A percentile compares a stretch with the other conserved stretches of the same genome.
Evolutionary conservation across 2,329 filamentous ascomycete species (phyloP).

Genomic region (Aspergillus fumigatiaffinis): DNA sequence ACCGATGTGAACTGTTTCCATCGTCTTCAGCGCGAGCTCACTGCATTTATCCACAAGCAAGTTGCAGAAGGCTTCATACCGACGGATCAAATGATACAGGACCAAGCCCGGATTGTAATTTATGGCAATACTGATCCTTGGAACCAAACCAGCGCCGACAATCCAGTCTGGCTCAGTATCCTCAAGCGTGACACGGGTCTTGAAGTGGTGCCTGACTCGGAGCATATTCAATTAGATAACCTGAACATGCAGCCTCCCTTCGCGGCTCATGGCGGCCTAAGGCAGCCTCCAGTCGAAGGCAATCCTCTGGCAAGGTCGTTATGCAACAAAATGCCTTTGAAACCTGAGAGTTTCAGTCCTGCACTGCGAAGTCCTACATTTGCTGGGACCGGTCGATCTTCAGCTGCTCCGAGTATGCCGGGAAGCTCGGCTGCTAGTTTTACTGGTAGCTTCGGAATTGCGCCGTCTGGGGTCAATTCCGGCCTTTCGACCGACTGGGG

Average conservation of each 20-base stretch:
- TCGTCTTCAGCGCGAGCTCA: constrained; percentile 39
- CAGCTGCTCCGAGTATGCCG: constrained; percentile 32
- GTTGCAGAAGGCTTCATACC: constrained; percentile 32
- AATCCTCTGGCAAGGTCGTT: constrained; percentile 24
- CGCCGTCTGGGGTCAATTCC: constrained; percentile 22
- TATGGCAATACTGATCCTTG: constrained; percentile 34
- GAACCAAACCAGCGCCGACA: constrained; percentile 46
- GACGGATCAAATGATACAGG: constrained; percentile 35
- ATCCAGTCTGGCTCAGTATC: constrained; percentile 43
- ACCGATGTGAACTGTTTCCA: constrained; percentile 40
- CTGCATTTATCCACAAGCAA: constrained; percentile 35
- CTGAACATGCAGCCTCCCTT: constrained; percentile 43
- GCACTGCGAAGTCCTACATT: constrained; percentile 32
- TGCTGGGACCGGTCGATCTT: constrained; percentile 29
- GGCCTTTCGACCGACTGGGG: constrained; percentile 32
- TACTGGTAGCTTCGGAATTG: constrained; percentile 30
- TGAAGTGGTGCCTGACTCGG: constrained; percentile 25
- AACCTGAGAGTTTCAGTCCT: constrained; percentile 25
- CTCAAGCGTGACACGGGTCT: constrained; percentile 44
- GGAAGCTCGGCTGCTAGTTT: constrained; percentile 34
- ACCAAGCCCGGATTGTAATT: constrained; percentile 32
- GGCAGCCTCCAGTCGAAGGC: constrained; percentile 30
- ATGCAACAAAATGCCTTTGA: constrained; percentile 21
- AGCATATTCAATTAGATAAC: constrained; percentile 34
- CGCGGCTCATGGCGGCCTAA: constrained; percentile 35